Evolutionary conservation across 2,329 filamentous ascomycete genomes (phyloP).

Genomic region (Penicillium frequentans): DNA sequence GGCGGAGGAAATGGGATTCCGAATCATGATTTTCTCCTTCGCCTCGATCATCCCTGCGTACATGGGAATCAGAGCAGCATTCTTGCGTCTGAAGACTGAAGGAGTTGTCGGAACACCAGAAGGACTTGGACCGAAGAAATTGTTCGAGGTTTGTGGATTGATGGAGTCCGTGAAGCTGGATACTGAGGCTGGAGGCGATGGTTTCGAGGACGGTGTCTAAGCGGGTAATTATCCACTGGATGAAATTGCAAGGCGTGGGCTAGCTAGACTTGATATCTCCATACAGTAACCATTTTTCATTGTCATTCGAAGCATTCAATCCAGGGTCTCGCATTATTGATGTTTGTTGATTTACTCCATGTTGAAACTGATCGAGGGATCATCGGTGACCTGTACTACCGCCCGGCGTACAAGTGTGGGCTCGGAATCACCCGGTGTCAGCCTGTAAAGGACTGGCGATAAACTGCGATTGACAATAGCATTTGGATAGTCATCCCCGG

Average conservation of each 20-base stretch:
- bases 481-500: not conserved
- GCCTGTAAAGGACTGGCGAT: constrained; percentile 15
- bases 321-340: not conserved
- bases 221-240: not conserved
- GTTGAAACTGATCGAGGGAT: not conserved
- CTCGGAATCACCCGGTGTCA: not conserved
- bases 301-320: not conserved
- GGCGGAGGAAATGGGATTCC: constrained; percentile 42
- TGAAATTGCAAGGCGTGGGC: not conserved
- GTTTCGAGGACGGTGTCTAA: constrained; percentile 29
- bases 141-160: constrained; percentile 44
- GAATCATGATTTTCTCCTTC: constrained; percentile 46
- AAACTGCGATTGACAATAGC: constrained; percentile 6
- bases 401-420: constrained; percentile 8
- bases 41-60: constrained; percentile 39
- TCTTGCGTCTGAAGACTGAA: constrained; percentile 36
- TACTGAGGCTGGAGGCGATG: constrained; percentile 36
- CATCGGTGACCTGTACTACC: constrained; percentile 4
- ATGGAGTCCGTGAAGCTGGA: constrained; percentile 42
- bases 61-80: constrained; percentile 33
- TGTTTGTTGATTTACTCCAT: not conserved
- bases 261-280: not conserved
- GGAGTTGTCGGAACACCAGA: constrained; percentile 35
- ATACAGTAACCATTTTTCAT: not conserved
- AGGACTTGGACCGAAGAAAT: constrained; percentile 32